A percentile compares a stretch with the other conserved stretches of the same genome.
Evolutionary conservation across 73 alveolate species (phyloP).

Genomic region (Paramecium tetraurelia): DNA sequence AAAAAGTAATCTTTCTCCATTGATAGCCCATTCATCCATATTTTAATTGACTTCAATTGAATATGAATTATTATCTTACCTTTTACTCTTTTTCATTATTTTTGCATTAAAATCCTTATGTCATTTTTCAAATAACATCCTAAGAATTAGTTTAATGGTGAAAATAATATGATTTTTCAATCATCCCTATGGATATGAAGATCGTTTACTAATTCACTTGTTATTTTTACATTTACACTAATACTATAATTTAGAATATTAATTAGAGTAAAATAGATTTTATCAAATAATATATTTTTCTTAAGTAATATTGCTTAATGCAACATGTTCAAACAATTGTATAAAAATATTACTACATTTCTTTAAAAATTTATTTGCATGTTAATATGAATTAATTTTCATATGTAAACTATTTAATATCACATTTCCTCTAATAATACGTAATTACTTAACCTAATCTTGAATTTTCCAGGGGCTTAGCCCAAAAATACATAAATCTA

Average conservation of each 20-base stretch:
- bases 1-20: neutral
- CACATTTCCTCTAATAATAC: neutral
- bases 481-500: neutral
- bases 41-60: conserved; percentile 28
- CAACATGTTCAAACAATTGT: neutral
- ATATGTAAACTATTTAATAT: neutral
- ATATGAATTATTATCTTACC: conserved; percentile 65
- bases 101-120: conserved; percentile 69
- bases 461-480: neutral
- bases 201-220: conserved; percentile 78
- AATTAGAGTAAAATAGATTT: too few species aligned
- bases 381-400: neutral
- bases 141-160: conserved; percentile 64
- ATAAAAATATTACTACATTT: neutral
- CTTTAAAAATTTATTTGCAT: neutral
- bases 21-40: conserved; percentile 63
- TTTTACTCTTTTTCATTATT: conserved; percentile 70
- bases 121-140: conserved; percentile 73
- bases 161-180: too few species aligned
- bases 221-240: conserved; percentile 45
- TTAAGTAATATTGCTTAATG: too few species aligned
- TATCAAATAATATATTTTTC: too few species aligned
- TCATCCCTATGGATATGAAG: conserved; percentile 61
- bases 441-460: neutral
- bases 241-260: too few species aligned